phyloP scores from a whole-genome alignment of 192 early-diverging fungal genomes.

The Coemansia sp. region DNA sequence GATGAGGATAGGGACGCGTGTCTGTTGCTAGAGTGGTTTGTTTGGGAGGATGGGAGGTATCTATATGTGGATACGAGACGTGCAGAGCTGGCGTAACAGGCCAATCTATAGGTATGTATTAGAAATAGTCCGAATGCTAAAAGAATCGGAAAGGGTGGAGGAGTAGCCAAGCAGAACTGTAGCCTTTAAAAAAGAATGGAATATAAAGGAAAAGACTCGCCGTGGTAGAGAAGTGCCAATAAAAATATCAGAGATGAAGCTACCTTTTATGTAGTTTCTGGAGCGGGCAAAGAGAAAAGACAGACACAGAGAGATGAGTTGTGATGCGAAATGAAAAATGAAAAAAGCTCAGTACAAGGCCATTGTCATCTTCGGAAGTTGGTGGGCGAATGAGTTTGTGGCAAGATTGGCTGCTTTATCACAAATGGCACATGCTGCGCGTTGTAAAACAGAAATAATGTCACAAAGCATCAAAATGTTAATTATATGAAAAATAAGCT shows the following conservation, averaged over 20 bases:
- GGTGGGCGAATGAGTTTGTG: slow-evolving; percentile 10
- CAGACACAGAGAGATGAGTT: slow-evolving; percentile 1
- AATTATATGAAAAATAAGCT: slow-evolving; percentile 47
- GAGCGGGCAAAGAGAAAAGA: not conserved
- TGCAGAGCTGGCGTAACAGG: not conserved
- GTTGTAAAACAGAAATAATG: slow-evolving; percentile 33
- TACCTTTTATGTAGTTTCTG: slow-evolving; percentile 8
- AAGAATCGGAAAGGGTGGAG: not conserved
- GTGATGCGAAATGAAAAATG: slow-evolving; percentile 11
- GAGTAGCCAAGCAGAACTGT: not conserved
- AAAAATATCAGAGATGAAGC: not conserved
- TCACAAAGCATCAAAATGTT: slow-evolving; percentile 36
- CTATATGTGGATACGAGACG: not conserved
- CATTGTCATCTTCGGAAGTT: not conserved
- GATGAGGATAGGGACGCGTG: not conserved
- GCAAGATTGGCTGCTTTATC: slow-evolving; percentile 10
- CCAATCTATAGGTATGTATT: not conserved
- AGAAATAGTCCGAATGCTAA: not conserved
- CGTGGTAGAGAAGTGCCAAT: not conserved
- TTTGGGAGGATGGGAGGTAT: too few relatives aligned
- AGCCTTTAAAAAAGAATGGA: too few relatives aligned
- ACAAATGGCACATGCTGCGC: slow-evolving; percentile 4
- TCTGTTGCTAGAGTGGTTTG: not conserved
- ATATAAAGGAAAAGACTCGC: not conserved
- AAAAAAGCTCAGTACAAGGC: not conserved